Conservation (phyloP, 306 rosid genomes). For the Glycine tomentella region DNA sequence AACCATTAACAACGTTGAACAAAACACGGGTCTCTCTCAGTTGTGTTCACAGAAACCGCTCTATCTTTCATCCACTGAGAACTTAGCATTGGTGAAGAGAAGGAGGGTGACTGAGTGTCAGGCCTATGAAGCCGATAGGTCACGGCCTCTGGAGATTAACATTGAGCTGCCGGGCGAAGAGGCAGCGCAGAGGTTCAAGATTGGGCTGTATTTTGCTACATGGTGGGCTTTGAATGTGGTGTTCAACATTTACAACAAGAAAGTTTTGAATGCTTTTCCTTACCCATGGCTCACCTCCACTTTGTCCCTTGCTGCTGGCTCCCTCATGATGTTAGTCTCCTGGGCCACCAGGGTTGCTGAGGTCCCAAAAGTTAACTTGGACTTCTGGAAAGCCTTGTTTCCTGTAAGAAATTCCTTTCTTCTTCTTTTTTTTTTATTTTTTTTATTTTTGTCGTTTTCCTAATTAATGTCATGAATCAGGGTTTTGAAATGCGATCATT, state of each 20-base stretch:
- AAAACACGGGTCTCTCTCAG: constrained; percentile 19
- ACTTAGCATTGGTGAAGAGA: constrained; percentile 48
- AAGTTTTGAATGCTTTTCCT: constrained; percentile 86
- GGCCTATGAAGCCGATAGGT: constrained; percentile 81
- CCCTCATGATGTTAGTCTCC: constrained; percentile 83
- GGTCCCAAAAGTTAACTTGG: constrained; percentile 68
- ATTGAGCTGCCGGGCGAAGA: constrained; percentile 61
- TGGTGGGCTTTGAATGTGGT: constrained; percentile 98
- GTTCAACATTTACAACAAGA: constrained; percentile 90
- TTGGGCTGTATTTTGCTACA: constrained; percentile 75
- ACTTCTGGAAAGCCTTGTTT: constrained; percentile 78
- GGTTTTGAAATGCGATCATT: no score
- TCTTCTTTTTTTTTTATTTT: neutral
- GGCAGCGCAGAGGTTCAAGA: constrained; percentile 65
- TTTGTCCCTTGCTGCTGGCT: constrained; percentile 82
- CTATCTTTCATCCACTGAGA: constrained; percentile 56
- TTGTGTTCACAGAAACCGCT: constrained; percentile 58
- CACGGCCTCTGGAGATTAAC: constrained; percentile 66
- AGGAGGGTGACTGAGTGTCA: constrained; percentile 52
- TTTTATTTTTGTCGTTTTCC: neutral
- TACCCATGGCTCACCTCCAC: constrained; percentile 95
- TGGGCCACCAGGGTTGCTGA: constrained; percentile 81
- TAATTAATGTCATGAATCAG: neutral
- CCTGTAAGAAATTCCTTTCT: constrained; percentile 59
- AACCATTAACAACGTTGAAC: constrained; percentile 43